Base-by-base conservation (phyloP, 805 yeast genomes). In the Barnettozyma pratensis region DNA sequence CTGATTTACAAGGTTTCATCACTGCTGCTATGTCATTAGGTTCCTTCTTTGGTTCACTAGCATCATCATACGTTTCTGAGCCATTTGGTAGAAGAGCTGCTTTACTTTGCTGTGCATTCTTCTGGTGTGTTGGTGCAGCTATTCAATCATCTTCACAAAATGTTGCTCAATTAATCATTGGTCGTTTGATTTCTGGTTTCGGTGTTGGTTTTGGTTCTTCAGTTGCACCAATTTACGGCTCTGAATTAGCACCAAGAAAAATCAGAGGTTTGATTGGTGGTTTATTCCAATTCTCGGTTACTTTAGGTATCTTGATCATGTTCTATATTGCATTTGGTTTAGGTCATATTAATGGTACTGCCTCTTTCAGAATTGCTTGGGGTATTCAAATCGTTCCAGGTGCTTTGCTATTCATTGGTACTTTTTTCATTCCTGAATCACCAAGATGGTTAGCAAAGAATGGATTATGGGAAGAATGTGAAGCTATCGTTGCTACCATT, bases 201-300 rank as follows among this genome's bases (percentile, higher is more conserved):
- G 87, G 89, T 44, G 86, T 86, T 50, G 95, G 95, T 52, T 72
- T 80, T 28, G 71, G 85, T 27, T 81, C 92, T 29, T 84, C 90
- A 29, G 73, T 80, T 51, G 83, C 85, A 36, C 89, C 91, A 25
- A 65, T 86, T 54, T 86, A 85, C 63, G 87, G 84, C 68, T 85
- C 91, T 34, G 95, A 86, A 65, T 82, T 86, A 37, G 77, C 89
- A 12, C 94, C 94, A 30, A 81, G 77, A 58, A 81, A 85, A 74
- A 78, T 86, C 44, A 75, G 95, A 69, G 95, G 95, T 56, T 79
- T 89, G n/a, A 73, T 85, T 52, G 89, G 85, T 44, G 79, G 86
- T 49, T 75, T 85, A 47, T 87, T 84, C 64, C 96, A 87, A 65
- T 76, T 82, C 72, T 82, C 85, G 37, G 71, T 74, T 57, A 85